phyloP scores from a whole-genome alignment of 2,329 filamentous ascomycete genomes.

The Hypoxylon sp. region DNA sequence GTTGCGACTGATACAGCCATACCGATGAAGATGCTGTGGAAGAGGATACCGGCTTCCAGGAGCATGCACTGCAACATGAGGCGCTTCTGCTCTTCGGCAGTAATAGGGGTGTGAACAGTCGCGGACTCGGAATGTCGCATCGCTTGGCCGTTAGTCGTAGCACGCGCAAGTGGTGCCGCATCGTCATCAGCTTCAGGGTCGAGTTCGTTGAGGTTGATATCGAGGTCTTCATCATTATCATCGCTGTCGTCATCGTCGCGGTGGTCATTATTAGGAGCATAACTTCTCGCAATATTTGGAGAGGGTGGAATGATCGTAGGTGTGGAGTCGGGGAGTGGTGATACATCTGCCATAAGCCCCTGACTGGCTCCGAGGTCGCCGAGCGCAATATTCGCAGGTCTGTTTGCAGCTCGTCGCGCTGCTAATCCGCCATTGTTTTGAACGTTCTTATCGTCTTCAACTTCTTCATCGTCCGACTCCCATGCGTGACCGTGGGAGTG shows the following conservation, averaged over 20 bases:
- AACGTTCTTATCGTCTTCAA: constrained; percentile 44
- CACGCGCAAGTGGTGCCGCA: constrained; percentile 46
- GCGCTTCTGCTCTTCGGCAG: constrained; percentile 70
- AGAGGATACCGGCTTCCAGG: constrained; percentile 84
- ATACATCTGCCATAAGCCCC: constrained; percentile 69
- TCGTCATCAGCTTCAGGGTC: constrained; percentile 56
- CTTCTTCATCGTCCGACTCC: constrained; percentile 60
- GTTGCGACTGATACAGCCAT: constrained; percentile 88
- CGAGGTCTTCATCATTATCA: constrained; percentile 67
- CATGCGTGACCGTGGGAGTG: constrained; percentile 66
- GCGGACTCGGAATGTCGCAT: constrained; percentile 45
- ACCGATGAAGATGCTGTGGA: constrained; percentile 87
- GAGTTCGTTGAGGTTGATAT: constrained; percentile 71
- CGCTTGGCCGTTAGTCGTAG: constrained; percentile 19
- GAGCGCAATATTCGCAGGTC: constrained; percentile 63
- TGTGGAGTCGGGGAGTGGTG: constrained; percentile 68
- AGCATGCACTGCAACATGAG: constrained; percentile 82
- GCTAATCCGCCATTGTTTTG: constrained; percentile 53
- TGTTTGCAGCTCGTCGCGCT: constrained; percentile 54
- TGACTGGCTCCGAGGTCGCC: constrained; percentile 64
- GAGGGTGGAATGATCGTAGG: constrained; percentile 51
- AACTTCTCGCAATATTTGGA: constrained; percentile 36
- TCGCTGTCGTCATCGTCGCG: constrained; percentile 51
- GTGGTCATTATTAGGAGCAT: constrained; percentile 26
- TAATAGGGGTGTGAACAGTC: constrained; percentile 49